Evolutionary conservation across 1,284 basidiomycete genomes (phyloP), one percentile per base, ranked within the genome.

Genomic region (Naganishia albida): DNA sequence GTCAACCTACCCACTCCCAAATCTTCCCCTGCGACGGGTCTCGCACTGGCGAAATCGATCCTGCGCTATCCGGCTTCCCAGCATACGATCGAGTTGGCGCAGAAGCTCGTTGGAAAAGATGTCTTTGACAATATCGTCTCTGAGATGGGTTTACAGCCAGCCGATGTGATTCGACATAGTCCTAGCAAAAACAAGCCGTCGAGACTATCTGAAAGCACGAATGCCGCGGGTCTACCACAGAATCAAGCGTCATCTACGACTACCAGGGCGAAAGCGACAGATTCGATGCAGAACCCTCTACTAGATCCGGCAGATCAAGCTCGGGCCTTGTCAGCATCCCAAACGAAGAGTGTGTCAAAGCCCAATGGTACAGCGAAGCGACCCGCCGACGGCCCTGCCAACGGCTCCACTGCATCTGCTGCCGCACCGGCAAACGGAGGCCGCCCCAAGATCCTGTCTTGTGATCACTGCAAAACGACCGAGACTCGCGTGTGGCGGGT

Each of bases 71-170:
- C 59, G 6, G 56, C 64, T 38, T 65, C 51, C 15, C 40, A 53
- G 30, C 39, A 65, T 13, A 63, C 64, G 7, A 56, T 68, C 40
- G 67, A 68, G 30, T 49, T 68, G 23, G 67, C 64, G 43, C 67
- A 68, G 38, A 68, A 68, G 43, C 43, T 68, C 15, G 63, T 68
- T 28, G 64, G 67, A 26, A 68, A 68, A 40, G 67, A 68, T 28
- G 38, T 48, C 7, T 62, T 68, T 39, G 53, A 52, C 23, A 46
- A 48, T 28, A 53, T 68, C 20, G 55, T 68, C 40, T 34, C 44
- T 1, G 67, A 68, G 53, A 65, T 68, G 63, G 67, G 67, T 7
- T 28, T 68, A 18, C 43, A 68, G 25, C 48, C 65, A 3, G 51
- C 44, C 4, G 44, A 46, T 20, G 48, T 40, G 15, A 20, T 50